phyloP scores from a whole-genome alignment of 2,329 filamentous ascomycete genomes.

The Alternaria dauci region DNA sequence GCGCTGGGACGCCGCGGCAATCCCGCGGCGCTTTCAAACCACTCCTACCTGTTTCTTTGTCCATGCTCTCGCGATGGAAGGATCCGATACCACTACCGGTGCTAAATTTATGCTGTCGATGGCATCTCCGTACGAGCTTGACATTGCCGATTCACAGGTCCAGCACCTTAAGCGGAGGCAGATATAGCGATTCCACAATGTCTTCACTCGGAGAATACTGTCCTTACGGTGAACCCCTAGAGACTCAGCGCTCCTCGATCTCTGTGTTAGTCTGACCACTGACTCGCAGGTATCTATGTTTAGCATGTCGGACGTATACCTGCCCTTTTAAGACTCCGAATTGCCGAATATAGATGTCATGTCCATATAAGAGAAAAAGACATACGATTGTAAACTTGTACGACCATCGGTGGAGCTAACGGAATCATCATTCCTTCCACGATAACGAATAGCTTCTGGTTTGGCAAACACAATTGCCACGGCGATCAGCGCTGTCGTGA shows the following conservation, averaged over 20 bases:
- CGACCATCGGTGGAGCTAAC: not conserved
- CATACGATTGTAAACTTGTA: conserved; percentile 2
- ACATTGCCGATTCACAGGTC: not conserved
- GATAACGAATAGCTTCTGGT: not conserved
- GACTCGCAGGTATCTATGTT: conserved; percentile 5
- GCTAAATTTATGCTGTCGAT: not conserved
- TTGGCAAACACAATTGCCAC: not conserved
- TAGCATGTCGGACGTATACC: not conserved
- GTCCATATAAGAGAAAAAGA: not conserved
- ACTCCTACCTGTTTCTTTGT: not conserved
- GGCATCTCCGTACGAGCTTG: not conserved
- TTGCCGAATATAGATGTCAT: not conserved
- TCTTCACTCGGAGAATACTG: not conserved
- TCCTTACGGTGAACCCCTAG: not conserved
- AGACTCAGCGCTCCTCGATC: not conserved
- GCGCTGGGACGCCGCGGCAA: not conserved
- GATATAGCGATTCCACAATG: not conserved
- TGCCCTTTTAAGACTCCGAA: not conserved
- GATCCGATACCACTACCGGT: not conserved
- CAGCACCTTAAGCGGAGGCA: conserved; percentile 2
- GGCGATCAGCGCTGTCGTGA: not conserved
- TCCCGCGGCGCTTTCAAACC: not conserved
- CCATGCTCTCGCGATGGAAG: not conserved
- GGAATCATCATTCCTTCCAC: not conserved
- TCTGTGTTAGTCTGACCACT: not conserved